Base-by-base conservation (phyloP, 2,329 filamentous ascomycete genomes). In the Aspergillus puulaauensis region DNA sequence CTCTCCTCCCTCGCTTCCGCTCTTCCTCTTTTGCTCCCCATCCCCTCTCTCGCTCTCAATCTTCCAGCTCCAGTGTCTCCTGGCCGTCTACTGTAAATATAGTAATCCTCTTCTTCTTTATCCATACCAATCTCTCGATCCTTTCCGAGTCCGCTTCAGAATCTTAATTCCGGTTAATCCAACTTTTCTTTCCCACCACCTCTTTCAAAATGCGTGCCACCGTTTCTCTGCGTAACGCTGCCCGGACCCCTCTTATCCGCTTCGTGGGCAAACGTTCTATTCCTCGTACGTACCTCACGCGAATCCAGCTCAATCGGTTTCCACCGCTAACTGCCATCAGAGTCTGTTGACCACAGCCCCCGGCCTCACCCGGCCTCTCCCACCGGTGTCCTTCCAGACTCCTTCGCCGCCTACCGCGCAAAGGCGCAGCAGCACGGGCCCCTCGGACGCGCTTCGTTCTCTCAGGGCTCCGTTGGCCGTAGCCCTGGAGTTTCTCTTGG, bases 401-500 rank as follows among this genome's bases (percentile, higher is more conserved):
- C 83, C 19, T 87, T 87, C 73, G 83, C 83, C 57, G 74, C 78
- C 65, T 87, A 88, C 78, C 80, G 86, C 62, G 76, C 82, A 66
- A 83, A 86, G 75, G 85, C 84, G 49, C 83, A 85, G 70, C 84
- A 87, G 70, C 85, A 88, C 73, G 85, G 85, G 54, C 85, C 85
- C n/a, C 78, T 87, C 52, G 69, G 71, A 52, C 72, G 71, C 45
- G 66, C 72, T 50, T 68, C 70, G 59, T 73, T 73, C 64, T 68
- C 72, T 6, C 71, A 71, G 66, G 72, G 76, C 53, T 66, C 65
- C 53, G 73, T 80, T 61, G 90, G 90, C 64, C 84, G 85, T 67
- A 73, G 80, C 56, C 75, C 89, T 9, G 93, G 91, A 56, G 78
- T 85, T 60, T 79, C 87, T 39, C 82, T 97, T 11, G 93, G 93